Evolutionary conservation across 345 rosid genomes (phyloP).

Genomic region (Lenwebbia sp.): DNA sequence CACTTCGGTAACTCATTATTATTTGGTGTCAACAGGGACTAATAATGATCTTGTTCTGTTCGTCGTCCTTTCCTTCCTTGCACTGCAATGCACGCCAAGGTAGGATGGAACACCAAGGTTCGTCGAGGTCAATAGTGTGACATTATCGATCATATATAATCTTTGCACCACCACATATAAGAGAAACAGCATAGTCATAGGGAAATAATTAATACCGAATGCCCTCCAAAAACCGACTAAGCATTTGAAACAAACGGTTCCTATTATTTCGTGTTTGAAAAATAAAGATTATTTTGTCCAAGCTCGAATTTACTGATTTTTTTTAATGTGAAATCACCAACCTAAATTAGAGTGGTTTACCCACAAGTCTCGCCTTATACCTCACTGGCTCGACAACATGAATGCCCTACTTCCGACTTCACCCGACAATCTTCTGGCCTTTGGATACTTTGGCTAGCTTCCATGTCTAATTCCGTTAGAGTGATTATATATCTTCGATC

Average conservation of each 20-base stretch:
- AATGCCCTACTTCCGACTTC: neutral
- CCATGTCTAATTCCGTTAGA: neutral
- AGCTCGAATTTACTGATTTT: too few species aligned
- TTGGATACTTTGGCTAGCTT: neutral
- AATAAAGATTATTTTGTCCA: too few species aligned
- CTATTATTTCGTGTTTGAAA: too few species aligned
- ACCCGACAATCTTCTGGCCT: neutral
- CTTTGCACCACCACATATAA: neutral
- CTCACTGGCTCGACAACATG: neutral
- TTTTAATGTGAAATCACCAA: too few species aligned
- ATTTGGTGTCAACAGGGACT: too few species aligned
- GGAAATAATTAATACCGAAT: neutral
- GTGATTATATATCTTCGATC: neutral
- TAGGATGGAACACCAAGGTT: neutral
- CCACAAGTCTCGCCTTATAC: accelerated
- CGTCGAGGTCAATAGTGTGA: neutral
- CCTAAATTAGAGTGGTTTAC: neutral
- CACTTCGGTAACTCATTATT: too few species aligned
- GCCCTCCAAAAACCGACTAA: neutral
- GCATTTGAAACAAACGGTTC: neutral
- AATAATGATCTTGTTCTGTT: neutral
- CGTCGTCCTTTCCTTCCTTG: neutral
- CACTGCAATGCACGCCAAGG: neutral
- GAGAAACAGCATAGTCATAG: neutral
- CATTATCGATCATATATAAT: neutral